Evolutionary conservation across 495 filamentous ascomycete genomes (phyloP), one percentile per base, ranked within the genome.

Genomic region (Penicillium waksmanii): DNA sequence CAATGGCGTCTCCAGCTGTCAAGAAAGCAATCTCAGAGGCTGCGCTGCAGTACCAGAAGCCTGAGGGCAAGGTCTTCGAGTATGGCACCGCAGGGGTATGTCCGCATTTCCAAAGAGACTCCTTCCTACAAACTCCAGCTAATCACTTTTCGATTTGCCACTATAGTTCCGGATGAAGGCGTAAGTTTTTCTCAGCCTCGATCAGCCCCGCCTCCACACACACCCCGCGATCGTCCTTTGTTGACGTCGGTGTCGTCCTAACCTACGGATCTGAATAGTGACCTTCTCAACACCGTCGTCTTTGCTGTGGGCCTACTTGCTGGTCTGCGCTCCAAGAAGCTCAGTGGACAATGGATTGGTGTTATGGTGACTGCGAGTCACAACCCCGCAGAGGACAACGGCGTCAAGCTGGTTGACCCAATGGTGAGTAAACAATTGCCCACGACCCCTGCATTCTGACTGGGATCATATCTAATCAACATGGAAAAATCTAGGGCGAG

Each of bases 301-400:
- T 97, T 92, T 72, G 85, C 93, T 46, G 92, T 96, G 43, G 95
- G 93, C 47, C 82, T 98, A 55, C 84, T 97, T 34, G 91, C 96
- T 42, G 86, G 90, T 49, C 83, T 98, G n/a, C 90, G 95, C 38
- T 97, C 92, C 42, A 91, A 90, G 69, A 93, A 93, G 71, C 83
- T 93, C 51, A 87, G 87, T 67, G 88, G 92, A 59, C 89, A 94
- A 79, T 89, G 90, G 66, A 96, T 99, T 71, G 95, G 95, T 71
- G 85, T 99, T 52, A 98, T 99, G 95, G 92, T 99, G 72, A 99
- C 95, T 62, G 95, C 95, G 35, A 96, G 92, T 65, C 95, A 99
- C 84, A 99, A 99, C 77, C 92, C 92, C 38, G 91, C 96, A 3
- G 87, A 89, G 66, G 95, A 99, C 76, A 99, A 99, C 78, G 95